Conservation (phyloP, 805 yeast species). For the Saccharomycopsis schoenii region DNA sequence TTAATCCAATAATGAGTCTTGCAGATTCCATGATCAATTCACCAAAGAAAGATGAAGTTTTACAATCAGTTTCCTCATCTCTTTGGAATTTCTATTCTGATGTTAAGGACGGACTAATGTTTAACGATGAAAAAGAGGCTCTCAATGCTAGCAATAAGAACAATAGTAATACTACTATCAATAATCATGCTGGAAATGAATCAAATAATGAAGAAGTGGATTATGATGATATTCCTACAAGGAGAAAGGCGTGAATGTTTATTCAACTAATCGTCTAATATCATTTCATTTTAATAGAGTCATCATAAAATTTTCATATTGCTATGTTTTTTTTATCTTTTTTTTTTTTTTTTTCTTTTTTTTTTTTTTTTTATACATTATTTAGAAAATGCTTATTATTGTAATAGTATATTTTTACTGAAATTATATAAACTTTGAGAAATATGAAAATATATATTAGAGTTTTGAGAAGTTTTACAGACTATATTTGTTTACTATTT, state of each 20-base stretch:
- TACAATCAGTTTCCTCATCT: slow-evolving; percentile 15
- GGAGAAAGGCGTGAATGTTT: background rate
- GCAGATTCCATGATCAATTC: slow-evolving; percentile 1
- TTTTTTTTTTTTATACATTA: too few relatives aligned
- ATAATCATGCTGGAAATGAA: background rate
- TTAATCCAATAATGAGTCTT: slow-evolving; percentile 10
- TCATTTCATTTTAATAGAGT: background rate
- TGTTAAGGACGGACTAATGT: slow-evolving; percentile 18
- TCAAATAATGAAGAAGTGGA: slow-evolving; percentile 10
- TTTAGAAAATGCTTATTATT: too few relatives aligned
- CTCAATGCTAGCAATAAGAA: background rate
- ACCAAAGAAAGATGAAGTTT: slow-evolving; percentile 12
- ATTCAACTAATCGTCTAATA: background rate
- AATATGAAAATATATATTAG: too few relatives aligned
- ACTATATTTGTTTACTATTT: too few relatives aligned
- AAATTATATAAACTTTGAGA: too few relatives aligned
- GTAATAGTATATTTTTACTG: too few relatives aligned
- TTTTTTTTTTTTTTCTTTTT: too few relatives aligned
- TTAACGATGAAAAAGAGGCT: slow-evolving; percentile 15
- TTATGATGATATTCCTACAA: slow-evolving; percentile 8
- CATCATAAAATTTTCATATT: too few relatives aligned
- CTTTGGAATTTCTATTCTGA: slow-evolving; percentile 18
- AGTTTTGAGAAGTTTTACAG: too few relatives aligned
- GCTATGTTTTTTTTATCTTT: background rate
- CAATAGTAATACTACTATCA: background rate